phyloP scores from a whole-genome alignment of 2,329 filamentous ascomycete species.

The Venturia pyrina region DNA sequence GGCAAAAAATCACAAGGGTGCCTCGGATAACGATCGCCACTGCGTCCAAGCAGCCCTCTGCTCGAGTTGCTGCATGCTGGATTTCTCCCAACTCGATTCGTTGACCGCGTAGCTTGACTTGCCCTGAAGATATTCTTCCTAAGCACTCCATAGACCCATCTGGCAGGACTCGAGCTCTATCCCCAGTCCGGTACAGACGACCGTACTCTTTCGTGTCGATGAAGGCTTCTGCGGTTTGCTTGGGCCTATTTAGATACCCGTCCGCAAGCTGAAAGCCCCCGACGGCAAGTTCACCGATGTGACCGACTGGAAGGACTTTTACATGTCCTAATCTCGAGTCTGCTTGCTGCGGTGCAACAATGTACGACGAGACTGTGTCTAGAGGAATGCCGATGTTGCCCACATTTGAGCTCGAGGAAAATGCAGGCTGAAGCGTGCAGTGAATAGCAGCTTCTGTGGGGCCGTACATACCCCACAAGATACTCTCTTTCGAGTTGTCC shows the following conservation, averaged over 20 bases:
- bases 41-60: slow-evolving; percentile 45
- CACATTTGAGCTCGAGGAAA: slow-evolving; percentile 46
- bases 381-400: slow-evolving; percentile 69
- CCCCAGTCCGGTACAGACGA: slow-evolving; percentile 71
- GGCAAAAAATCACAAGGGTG: slow-evolving; percentile 65
- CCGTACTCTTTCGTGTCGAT: slow-evolving; percentile 55
- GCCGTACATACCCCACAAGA: slow-evolving; percentile 89
- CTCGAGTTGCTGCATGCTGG: slow-evolving; percentile 25
- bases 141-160: slow-evolving; percentile 72
- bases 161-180: slow-evolving; percentile 60
- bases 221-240: slow-evolving; percentile 65
- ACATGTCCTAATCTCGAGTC: slow-evolving; percentile 23
- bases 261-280: slow-evolving; percentile 71
- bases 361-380: slow-evolving; percentile 68
- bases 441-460: slow-evolving; percentile 89
- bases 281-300: slow-evolving; percentile 69
- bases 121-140: slow-evolving; percentile 67
- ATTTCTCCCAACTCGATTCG: slow-evolving; percentile 64
- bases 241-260: slow-evolving; percentile 70
- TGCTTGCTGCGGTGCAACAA: slow-evolving; percentile 42
- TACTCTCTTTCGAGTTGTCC: slow-evolving; percentile 40
- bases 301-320: slow-evolving; percentile 51
- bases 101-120: slow-evolving; percentile 81
- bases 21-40: slow-evolving; percentile 58
- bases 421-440: slow-evolving; percentile 63